Percentiles rank a stretch among this genome's conserved stretches.
Conservation (phyloP, 129 eudicot genomes). For the Mikania micrantha region DNA sequence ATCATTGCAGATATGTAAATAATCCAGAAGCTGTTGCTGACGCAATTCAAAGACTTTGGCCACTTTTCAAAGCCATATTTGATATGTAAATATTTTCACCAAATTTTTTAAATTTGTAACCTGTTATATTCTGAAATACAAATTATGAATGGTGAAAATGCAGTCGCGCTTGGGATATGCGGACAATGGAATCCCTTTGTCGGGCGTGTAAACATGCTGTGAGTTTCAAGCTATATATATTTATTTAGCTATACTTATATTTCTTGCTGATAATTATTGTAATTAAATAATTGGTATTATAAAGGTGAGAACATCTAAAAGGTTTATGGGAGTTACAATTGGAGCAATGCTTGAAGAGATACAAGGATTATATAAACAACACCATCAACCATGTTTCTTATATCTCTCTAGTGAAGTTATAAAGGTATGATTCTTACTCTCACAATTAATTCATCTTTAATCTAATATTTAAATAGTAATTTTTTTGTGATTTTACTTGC, state of each 20-base stretch:
- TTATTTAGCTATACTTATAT: not conserved
- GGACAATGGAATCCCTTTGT: conserved; percentile 99
- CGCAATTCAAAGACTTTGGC: conserved; percentile 97
- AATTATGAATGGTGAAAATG: conserved; percentile 19
- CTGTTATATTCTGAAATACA: not conserved
- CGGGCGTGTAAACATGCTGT: conserved; percentile 99
- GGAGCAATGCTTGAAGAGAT: conserved; percentile 99
- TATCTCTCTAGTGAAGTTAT: conserved; percentile 98
- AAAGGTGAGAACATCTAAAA: conserved; percentile 93
- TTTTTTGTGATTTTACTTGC: conserved; percentile 28
- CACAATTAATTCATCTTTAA: not conserved
- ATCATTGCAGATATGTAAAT: conserved; percentile 67
- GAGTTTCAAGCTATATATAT: conserved; percentile 39
- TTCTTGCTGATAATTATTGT: conserved; percentile 7
- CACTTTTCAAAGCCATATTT: conserved; percentile 90
- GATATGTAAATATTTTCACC: conserved; percentile 55
- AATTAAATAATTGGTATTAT: conserved; percentile 11
- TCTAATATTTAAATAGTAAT: not conserved
- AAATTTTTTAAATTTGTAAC: not conserved
- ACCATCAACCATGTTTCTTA: conserved; percentile 94
- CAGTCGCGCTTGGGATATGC: conserved; percentile 99
- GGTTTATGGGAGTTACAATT: conserved; percentile 92
- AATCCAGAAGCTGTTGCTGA: conserved; percentile 99
- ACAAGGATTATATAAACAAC: conserved; percentile 81
- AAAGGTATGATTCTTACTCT: conserved; percentile 48